Conservation (phyloP, 257 asterid species). For the Solanum ahanhuiri region DNA sequence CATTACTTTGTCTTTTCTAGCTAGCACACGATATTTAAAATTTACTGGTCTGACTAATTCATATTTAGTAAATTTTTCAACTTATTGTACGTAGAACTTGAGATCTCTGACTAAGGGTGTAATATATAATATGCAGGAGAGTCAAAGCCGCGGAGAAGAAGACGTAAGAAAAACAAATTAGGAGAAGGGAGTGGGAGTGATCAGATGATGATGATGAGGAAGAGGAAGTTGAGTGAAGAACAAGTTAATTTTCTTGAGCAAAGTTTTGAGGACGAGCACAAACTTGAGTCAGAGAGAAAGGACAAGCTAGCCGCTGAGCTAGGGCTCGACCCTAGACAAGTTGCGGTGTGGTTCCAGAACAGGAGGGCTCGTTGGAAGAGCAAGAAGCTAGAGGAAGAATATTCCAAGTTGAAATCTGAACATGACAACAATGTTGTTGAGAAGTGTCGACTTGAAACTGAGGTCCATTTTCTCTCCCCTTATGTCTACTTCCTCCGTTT, state of each 20-base stretch:
- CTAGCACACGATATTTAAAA: neutral
- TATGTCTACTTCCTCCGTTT: no score
- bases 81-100: neutral
- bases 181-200: conserved; percentile 18
- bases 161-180: conserved; percentile 26
- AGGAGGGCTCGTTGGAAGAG: conserved; percentile 81
- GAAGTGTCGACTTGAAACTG: conserved; percentile 60
- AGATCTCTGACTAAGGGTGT: neutral
- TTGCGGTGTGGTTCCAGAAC: conserved; percentile 97
- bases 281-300: conserved; percentile 81
- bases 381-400: conserved; percentile 85
- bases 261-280: conserved; percentile 63
- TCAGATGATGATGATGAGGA: conserved; percentile 31
- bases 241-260: conserved; percentile 48
- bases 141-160: conserved; percentile 20
- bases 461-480: conserved; percentile 23
- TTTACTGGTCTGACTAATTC: neutral
- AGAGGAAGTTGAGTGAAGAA: conserved; percentile 73
- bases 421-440: conserved; percentile 44
- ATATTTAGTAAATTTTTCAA: neutral
- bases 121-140: conserved; percentile 10
- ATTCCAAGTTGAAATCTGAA: conserved; percentile 32
- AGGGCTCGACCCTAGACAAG: conserved; percentile 84
- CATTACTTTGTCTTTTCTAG: neutral
- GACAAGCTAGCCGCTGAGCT: conserved; percentile 74